Conservation (phyloP, 164 flowering plant species). For the Chimonanthus praecox region DNA sequence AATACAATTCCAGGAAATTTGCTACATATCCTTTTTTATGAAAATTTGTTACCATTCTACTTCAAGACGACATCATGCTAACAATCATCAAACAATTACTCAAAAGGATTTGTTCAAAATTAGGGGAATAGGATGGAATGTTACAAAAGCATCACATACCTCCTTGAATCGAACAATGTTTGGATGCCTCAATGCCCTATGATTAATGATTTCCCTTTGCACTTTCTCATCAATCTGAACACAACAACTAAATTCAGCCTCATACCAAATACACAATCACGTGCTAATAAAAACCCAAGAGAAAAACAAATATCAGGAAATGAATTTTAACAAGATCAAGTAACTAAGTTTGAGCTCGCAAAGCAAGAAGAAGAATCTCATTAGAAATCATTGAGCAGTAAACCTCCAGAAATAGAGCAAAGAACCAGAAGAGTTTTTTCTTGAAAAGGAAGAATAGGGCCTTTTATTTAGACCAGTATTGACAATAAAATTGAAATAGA, state of each 20-base stretch:
- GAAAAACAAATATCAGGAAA: neutral
- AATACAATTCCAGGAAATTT: too few species aligned
- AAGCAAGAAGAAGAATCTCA: neutral
- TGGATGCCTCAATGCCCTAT: slow-evolving; percentile 58
- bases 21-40: too few species aligned
- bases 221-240: slow-evolving; percentile 74
- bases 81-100: too few species aligned
- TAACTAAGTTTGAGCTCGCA: neutral
- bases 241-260: neutral
- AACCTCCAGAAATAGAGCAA: too few species aligned
- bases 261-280: neutral
- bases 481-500: slow-evolving; percentile 1
- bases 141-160: slow-evolving; percentile 23
- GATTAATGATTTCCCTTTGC: slow-evolving; percentile 67
- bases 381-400: too few species aligned
- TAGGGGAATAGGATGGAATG: neutral
- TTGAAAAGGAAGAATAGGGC: neutral
- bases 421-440: neutral
- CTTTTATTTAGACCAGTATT: neutral
- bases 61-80: too few species aligned
- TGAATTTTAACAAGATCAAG: too few species aligned
- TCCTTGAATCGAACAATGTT: slow-evolving; percentile 63
- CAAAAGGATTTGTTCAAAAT: neutral
- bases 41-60: too few species aligned
- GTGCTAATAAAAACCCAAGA: neutral